Evolutionary conservation across 2,329 filamentous ascomycete genomes (phyloP).

Genomic region (Xylaria sp.): DNA sequence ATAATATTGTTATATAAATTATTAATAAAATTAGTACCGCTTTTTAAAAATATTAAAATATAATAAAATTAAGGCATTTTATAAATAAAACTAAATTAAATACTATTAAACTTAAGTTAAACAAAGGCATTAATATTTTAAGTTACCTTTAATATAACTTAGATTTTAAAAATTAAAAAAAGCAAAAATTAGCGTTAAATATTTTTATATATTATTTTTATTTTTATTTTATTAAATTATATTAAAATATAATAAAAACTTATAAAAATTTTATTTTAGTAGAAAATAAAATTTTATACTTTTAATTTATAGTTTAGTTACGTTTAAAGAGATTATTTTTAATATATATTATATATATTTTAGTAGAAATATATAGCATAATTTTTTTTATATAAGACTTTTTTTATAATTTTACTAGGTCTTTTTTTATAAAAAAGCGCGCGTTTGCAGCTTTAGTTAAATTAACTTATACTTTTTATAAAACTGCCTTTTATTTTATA

Average conservation of each 20-base stretch:
- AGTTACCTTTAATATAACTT: constrained; percentile 6
- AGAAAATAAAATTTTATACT: too few species aligned
- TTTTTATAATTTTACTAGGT: too few species aligned
- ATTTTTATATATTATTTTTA: neutral
- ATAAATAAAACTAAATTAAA: constrained; percentile 11
- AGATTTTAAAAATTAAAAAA: neutral
- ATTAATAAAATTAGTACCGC: constrained; percentile 3
- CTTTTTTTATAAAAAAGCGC: too few species aligned
- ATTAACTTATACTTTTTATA: too few species aligned
- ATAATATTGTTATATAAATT: constrained; percentile 8
- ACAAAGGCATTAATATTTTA: neutral
- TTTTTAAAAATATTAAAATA: constrained; percentile 14
- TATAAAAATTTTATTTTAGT: too few species aligned
- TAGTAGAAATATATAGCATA: neutral
- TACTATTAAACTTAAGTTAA: constrained; percentile 1
- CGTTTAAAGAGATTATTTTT: neutral
- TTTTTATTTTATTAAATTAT: constrained; percentile 11
- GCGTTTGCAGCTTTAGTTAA: too few species aligned
- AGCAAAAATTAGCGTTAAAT: too few species aligned
- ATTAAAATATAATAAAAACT: neutral
- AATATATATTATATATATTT: constrained; percentile 13
- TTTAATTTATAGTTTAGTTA: neutral
- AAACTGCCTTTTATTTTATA: too few species aligned
- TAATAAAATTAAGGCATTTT: neutral
- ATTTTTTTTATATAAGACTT: too few species aligned